Percentiles rank a stretch among this genome's conserved stretches.
Evolutionary conservation across 805 yeast species (phyloP).

Genomic region (Hanseniaspora osmophila): DNA sequence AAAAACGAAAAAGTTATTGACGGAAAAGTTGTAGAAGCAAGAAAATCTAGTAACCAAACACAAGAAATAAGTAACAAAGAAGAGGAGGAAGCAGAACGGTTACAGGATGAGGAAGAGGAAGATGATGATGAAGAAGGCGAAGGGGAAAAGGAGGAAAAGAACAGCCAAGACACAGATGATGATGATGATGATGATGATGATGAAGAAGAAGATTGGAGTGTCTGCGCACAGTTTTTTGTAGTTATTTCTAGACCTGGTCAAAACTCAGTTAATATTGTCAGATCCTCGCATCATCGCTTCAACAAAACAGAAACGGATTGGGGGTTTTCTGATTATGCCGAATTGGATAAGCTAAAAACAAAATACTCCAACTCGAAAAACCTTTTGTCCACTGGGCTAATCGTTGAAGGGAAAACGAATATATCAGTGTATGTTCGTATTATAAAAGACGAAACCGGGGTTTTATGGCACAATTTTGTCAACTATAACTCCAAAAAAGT

Average conservation of each 20-base stretch:
- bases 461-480: constrained; percentile 77
- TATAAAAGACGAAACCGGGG: constrained; percentile 83
- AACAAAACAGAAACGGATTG: constrained; percentile 70
- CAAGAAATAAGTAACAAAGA: no score
- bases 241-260: constrained; percentile 65
- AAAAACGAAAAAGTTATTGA: no score
- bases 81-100: no score
- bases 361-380: constrained; percentile 18
- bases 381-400: constrained; percentile 26
- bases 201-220: constrained; percentile 54
- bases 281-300: constrained; percentile 68
- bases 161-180: no score
- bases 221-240: constrained; percentile 84
- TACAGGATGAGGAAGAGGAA: no score
- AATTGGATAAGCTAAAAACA: constrained; percentile 33
- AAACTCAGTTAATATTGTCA: constrained; percentile 40
- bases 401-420: constrained; percentile 38
- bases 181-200: no score
- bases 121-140: no score
- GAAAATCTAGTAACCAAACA: no score
- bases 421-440: constrained; percentile 66
- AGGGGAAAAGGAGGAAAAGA: no score
- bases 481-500: constrained; percentile 76
- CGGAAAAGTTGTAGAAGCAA: no score
- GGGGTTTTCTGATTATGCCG: constrained; percentile 81